phyloP scores from a whole-genome alignment of 2,329 filamentous ascomycete species.

The Ciborinia camelliae region DNA sequence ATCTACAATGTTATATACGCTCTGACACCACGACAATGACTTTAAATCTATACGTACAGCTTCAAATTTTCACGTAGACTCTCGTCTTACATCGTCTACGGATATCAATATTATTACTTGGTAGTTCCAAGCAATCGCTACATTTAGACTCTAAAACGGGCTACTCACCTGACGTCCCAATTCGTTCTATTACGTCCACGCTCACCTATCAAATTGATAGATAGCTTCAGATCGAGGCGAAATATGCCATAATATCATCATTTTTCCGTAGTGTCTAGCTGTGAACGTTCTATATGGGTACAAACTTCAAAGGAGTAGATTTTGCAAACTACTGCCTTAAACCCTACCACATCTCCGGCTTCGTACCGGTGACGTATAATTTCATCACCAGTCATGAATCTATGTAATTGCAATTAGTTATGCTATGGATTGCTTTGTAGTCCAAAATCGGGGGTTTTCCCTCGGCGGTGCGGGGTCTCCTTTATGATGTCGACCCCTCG shows the following conservation, averaged over 20 bases:
- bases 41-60: neutral
- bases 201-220: neutral
- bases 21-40: neutral
- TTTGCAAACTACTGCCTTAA: neutral
- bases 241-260: neutral
- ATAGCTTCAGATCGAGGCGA: neutral
- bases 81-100: neutral
- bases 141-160: too few species aligned
- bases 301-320: neutral
- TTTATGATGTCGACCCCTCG: neutral
- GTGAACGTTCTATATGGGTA: too few species aligned
- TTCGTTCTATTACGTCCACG: neutral
- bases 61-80: neutral
- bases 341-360: neutral
- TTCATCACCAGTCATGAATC: neutral
- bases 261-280: neutral
- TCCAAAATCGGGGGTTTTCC: neutral
- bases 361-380: neutral
- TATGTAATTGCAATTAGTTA: neutral
- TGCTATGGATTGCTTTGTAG: neutral
- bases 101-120: neutral
- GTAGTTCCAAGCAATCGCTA: constrained; percentile 1
- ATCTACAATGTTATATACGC: too few species aligned
- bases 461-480: neutral
- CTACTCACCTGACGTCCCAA: too few species aligned